phyloP scores from a whole-genome alignment of 2,329 filamentous ascomycete genomes.

The Paraconiothyrium brasiliense region DNA sequence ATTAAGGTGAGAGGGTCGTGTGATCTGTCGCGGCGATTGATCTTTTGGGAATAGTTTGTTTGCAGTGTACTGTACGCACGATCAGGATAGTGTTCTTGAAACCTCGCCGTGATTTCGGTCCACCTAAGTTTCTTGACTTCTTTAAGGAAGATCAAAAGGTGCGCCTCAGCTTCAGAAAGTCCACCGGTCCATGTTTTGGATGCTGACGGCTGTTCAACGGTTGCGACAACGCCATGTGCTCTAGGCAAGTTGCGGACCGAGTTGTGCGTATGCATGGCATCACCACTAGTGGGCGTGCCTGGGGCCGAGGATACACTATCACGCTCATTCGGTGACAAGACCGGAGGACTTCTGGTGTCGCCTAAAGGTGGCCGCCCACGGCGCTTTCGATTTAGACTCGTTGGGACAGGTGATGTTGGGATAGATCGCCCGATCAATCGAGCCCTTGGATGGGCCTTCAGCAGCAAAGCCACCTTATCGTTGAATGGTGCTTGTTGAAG shows the following conservation, averaged over 20 bases:
- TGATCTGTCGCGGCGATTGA: constrained; percentile 38
- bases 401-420: not conserved
- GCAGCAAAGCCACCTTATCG: not conserved
- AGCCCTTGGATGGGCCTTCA: not conserved
- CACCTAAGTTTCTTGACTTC: constrained; percentile 51
- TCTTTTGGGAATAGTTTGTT: constrained; percentile 36
- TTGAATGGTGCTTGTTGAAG: not conserved
- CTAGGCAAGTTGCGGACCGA: not conserved
- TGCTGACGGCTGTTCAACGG: not conserved
- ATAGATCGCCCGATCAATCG: not conserved
- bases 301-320: constrained; percentile 13
- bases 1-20: constrained; percentile 33
- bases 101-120: constrained; percentile 44
- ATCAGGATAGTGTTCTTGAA: constrained; percentile 40
- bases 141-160: constrained; percentile 52
- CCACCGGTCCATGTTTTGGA: constrained; percentile 5
- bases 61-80: constrained; percentile 39
- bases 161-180: constrained; percentile 35
- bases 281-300: not conserved
- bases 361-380: not conserved
- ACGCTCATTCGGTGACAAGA: not conserved
- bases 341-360: not conserved
- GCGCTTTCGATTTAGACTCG: not conserved
- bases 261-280: not conserved
- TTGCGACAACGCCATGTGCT: not conserved